Base-by-base conservation (phyloP, 495 filamentous ascomycete species). In the Penicillium bovifimosum region DNA sequence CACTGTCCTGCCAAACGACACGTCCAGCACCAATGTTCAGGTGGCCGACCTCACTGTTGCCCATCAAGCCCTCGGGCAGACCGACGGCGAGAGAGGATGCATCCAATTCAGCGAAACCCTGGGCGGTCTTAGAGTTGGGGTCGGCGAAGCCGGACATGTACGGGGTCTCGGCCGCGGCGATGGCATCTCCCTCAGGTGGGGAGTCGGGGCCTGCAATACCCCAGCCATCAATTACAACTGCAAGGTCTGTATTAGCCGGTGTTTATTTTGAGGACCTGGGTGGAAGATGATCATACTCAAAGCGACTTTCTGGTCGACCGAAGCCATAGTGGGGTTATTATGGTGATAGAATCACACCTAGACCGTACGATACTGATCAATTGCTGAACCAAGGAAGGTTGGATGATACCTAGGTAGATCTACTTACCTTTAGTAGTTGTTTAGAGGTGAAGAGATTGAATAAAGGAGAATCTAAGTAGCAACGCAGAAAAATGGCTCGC, bases 1-100 rank as follows among this genome's bases (percentile, higher is more conserved):
- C 93, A 53, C 95, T 95, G 76, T 98, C 93, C 71, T 98, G 93
- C 93, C 93, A 98, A 61, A 98, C 93, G 35, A 98, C 95, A 69
- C 93, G 81, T 38, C 93, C 93, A 53, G 93, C 93, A 65, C 93
- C 93, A 71, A 98, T 97, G 77, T 98, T 98, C 72, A 98, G 71
- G 72, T 98, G 93, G 33, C 93, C 93, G 59, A 98, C 93, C 71
- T 98, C 93, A 66, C 88, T 93, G 76, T 98, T 98, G 32, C 93
- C 93, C 93, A 98, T 98, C 53, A 98, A 77, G 34, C 93, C 93
- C 66, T 98, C 92, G 16, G 93, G 93, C 39, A 98, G 78, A 38
- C 93, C 93, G 38, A 98, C 93, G 29, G 93, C 95, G 16, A 96
- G 81, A 2, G 95, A 97, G 8, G 92, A 96, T 42, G 93, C 93